phyloP scores from a whole-genome alignment of 2,329 filamentous ascomycete species.

The Paecilomyces sp. region DNA sequence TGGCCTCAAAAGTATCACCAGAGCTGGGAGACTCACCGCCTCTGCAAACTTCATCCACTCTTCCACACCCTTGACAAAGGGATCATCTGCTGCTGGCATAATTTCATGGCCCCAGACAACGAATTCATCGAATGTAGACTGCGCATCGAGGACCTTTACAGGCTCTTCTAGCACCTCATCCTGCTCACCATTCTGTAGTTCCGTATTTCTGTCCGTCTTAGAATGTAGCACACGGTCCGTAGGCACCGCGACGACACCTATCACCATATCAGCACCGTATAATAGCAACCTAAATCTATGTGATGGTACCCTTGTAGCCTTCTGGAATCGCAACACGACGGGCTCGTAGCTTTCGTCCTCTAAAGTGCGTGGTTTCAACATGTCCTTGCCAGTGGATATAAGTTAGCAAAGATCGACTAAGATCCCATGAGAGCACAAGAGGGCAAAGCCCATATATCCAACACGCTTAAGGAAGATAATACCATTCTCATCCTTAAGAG shows the following conservation, averaged over 20 bases:
- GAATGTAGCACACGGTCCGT: constrained; percentile 30
- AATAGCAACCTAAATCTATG: background rate
- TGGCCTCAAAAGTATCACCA: background rate
- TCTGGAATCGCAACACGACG: constrained; percentile 59
- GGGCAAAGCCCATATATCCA: background rate
- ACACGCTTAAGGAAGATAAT: constrained; percentile 4
- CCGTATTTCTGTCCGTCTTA: constrained; percentile 26
- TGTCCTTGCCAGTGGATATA: constrained; percentile 8
- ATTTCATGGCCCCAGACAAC: constrained; percentile 80
- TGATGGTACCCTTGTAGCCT: constrained; percentile 53
- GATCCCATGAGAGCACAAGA: background rate
- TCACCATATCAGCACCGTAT: background rate
- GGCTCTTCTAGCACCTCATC: constrained; percentile 42
- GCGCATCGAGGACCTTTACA: constrained; percentile 52
- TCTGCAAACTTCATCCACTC: constrained; percentile 76
- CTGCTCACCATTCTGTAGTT: constrained; percentile 36
- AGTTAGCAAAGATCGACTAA: background rate
- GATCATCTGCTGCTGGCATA: constrained; percentile 57
- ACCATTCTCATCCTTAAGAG: constrained; percentile 42
- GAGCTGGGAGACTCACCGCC: constrained; percentile 39
- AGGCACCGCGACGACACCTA: constrained; percentile 53
- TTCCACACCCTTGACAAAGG: constrained; percentile 65
- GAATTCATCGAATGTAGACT: constrained; percentile 65
- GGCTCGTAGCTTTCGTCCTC: constrained; percentile 72
- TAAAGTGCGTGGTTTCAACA: constrained; percentile 58